These are phyloP conservation scores for Akebia trifoliata DNA, from an alignment of 164 flowering plant species.

Conservation along the genomic window DNA sequence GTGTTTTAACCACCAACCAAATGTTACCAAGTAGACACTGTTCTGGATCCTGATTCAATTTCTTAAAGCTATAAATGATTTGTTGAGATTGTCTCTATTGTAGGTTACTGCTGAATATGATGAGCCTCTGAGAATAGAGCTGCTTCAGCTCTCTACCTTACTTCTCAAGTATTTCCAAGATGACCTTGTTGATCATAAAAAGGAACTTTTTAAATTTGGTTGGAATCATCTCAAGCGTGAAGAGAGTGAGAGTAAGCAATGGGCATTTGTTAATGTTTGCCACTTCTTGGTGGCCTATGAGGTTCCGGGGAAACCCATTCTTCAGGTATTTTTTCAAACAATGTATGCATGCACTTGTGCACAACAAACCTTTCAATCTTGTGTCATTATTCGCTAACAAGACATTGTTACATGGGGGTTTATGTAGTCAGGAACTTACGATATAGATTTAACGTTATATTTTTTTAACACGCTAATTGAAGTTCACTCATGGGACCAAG, in stretches of 20 bases:
- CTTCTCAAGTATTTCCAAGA: constrained; percentile 93
- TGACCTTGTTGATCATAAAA: constrained; percentile 95
- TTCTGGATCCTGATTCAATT: no score
- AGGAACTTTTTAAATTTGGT: constrained; percentile 97
- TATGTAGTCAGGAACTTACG: no score
- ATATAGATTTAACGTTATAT: no score
- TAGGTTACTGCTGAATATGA: constrained; percentile 98
- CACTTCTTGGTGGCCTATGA: constrained; percentile 99
- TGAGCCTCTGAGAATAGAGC: constrained; percentile 95
- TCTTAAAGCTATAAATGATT: background rate
- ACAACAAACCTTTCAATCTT: background rate
- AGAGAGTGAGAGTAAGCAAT: constrained; percentile 99
- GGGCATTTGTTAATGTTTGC: constrained; percentile 99
- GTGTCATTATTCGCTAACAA: background rate
- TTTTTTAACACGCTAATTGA: no score
- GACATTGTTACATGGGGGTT: no score
- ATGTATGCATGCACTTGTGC: background rate
- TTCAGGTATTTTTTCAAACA: constrained; percentile 57
- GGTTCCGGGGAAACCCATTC: constrained; percentile 97
- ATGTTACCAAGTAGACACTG: no score
- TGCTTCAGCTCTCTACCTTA: constrained; percentile 93
- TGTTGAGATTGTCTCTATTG: background rate
- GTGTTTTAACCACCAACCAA: no score
- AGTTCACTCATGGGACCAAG: no score
- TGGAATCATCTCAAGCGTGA: constrained; percentile 99